Base-by-base conservation (phyloP, 495 filamentous ascomycete genomes). In the Penicillium macrosclerotiorum region DNA sequence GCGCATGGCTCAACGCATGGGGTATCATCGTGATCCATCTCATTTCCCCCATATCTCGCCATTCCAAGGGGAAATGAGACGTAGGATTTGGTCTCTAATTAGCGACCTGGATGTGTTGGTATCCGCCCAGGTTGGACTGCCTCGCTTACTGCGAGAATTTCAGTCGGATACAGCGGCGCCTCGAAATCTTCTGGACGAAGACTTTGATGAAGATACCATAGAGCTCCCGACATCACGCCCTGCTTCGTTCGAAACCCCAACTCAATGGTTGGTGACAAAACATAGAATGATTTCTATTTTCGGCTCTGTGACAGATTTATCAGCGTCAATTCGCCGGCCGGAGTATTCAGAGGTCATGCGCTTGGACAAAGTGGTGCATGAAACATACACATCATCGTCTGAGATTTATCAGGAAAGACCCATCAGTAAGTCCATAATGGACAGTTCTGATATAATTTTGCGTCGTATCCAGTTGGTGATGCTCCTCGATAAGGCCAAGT, bases 1-100 rank as follows among this genome's bases (percentile, higher is more conserved):
- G 16, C 60, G 61, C 12, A 41, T 72, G 11, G 68, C 73, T 6
- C 57, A 69, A 55, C 54, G 64, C 22, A 68, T 74, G 69, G 72
- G 72, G 3, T 74, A 73, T 39, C 73, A 76, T 40, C 62, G 73
- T 20, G 71, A 76, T 34, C 55, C 70, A 12, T 57, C 56, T 16
- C 47, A 75, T 51, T 78, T 71, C 36, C 51, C 65, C 3, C 48
- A 59, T 19, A 71, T 81, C 26, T 67, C 73, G 1, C 69, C 73
- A 2, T 81, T 75, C 37, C 60, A 79, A 25, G 75, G 72, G 3
- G 78, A 82, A 53, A 78, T 82, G 63, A 65, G 79, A 17, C 64
- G 77, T n/a, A 61, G 79, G 9, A 46, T 76, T 30, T 81, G 79
- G 79, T 62, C 74, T 42, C 47, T 73, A 2, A 66, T 77, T 1